These are phyloP conservation scores for Tetrahymena thermophila DNA, from an alignment of 73 alveolate genomes.

Conservation along the genomic window DNA sequence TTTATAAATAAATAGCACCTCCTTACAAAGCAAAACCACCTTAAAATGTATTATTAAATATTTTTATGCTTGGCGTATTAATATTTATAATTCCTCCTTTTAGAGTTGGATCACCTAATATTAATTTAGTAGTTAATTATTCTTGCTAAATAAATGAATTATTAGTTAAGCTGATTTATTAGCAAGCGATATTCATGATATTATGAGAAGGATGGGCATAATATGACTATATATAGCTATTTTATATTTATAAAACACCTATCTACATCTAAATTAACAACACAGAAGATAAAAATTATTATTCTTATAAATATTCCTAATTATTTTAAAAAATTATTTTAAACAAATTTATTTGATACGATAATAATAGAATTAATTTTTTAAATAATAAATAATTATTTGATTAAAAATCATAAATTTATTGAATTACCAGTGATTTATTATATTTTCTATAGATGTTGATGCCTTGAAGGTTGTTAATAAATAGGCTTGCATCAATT, in stretches of 20 bases:
- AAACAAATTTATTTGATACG: too few species aligned
- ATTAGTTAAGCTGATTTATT: too few species aligned
- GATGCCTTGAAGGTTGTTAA: not conserved
- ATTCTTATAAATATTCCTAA: too few species aligned
- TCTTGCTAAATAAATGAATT: not conserved
- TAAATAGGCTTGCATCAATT: not conserved
- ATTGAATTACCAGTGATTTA: not conserved
- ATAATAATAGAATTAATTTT: too few species aligned
- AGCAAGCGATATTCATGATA: not conserved
- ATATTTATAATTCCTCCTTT: not conserved
- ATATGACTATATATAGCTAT: not conserved
- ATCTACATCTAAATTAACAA: not conserved
- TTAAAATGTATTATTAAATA: too few species aligned
- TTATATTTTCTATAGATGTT: not conserved
- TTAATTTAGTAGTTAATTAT: too few species aligned
- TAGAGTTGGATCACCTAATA: not conserved
- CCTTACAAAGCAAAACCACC: not conserved
- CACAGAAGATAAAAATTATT: not conserved
- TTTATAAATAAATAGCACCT: not conserved
- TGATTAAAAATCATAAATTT: too few species aligned
- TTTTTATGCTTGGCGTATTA: not conserved
- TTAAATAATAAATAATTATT: too few species aligned
- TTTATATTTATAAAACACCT: not conserved
- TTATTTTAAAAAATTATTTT: too few species aligned
- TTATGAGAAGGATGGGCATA: not conserved